phyloP scores from a whole-genome alignment of 2,329 filamentous ascomycete species.

The Daldinia sp. region DNA sequence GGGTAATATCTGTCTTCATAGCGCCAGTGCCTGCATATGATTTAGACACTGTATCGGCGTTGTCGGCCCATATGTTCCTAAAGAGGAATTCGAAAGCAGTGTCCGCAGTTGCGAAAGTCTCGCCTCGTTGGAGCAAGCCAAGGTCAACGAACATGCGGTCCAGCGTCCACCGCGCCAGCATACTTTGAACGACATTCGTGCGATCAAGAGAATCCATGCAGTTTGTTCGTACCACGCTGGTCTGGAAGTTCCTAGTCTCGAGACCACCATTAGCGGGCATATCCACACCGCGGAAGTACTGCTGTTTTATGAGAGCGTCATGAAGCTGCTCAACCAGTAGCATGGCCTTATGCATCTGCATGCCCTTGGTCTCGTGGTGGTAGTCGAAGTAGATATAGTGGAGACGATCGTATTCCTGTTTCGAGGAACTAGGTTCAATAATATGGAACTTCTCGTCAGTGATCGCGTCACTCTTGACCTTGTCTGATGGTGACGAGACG shows the following conservation, averaged over 20 bases:
- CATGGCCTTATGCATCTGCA: constrained; percentile 92
- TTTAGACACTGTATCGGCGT: constrained; percentile 92
- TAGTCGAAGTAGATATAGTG: constrained; percentile 99
- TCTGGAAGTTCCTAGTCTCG: constrained; percentile 85
- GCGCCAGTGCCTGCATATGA: constrained; percentile 96
- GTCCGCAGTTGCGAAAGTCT: constrained; percentile 82
- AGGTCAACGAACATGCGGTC: constrained; percentile 89
- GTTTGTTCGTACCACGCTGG: constrained; percentile 93
- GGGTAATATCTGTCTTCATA: constrained; percentile 97
- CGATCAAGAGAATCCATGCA: constrained; percentile 99
- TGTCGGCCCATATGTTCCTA: constrained; percentile 98
- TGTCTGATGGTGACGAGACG: constrained; percentile 75
- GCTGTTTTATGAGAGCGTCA: constrained; percentile 79
- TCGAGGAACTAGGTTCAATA: constrained; percentile 72
- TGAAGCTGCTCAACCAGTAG: constrained; percentile 85
- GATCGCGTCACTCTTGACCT: constrained; percentile 71
- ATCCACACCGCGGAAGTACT: constrained; percentile 93
- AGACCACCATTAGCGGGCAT: constrained; percentile 81
- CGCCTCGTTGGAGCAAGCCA: constrained; percentile 80
- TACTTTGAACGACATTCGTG: constrained; percentile 97
- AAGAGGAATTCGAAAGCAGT: constrained; percentile 88
- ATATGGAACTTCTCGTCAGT: constrained; percentile 85
- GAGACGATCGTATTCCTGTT: constrained; percentile 79
- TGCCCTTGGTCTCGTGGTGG: constrained; percentile 95
- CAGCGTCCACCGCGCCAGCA: constrained; percentile 90